Evolutionary conservation across 1,139 yeast genomes (phyloP), one percentile per base, ranked within the genome.

Genomic region (Blastobotrys elegans): DNA sequence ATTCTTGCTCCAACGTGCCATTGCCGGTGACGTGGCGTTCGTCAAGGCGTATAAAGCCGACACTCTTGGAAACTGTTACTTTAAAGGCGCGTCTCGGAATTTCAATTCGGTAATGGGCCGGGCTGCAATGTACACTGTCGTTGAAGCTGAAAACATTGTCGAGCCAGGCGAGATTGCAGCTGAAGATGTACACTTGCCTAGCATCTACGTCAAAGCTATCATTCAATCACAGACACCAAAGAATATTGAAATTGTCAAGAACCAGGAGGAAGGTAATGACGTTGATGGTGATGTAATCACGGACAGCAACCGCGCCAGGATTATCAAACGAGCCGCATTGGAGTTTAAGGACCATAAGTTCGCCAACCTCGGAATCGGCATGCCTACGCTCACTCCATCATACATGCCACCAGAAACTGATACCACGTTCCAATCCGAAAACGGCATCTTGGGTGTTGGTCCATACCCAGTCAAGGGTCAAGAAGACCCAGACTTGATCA

Each of bases 371-470:
- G 76, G 76, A 16, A 68, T 72, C 43, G 76, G 76, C 31, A 69
- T 72, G 66, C 76, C 76, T 6, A 71, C 74, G 4, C 56, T 72
- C 51, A 73, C 74, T 1, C 74, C 75, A 13, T 63, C 60, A 44
- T 72, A 61, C 54, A 59, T 72, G 29, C 68, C 69, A 16, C 52
- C 56, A 27, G 59, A 52, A 18, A 57, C 69, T 24, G 57, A 63
- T 18, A 71, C 72, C 35, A 66, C 66, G 20, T 62, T 72, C 43
- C 76, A 73, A 54, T 67, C 73, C 2, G 76, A 73, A 56, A 72
- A 73, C 52, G 76, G 76, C 40, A 67, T 72, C 35, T 60, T 72
- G 30, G 75, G 76, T 2, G 63, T 72, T 48, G 76, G 76, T 4
- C 68, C 70, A 21, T 70, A 70, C 51, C 76, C 76, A 10, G 47